Evolutionary conservation across 2,329 filamentous ascomycete species (phyloP).

Genomic region (Xylaria sp.): DNA sequence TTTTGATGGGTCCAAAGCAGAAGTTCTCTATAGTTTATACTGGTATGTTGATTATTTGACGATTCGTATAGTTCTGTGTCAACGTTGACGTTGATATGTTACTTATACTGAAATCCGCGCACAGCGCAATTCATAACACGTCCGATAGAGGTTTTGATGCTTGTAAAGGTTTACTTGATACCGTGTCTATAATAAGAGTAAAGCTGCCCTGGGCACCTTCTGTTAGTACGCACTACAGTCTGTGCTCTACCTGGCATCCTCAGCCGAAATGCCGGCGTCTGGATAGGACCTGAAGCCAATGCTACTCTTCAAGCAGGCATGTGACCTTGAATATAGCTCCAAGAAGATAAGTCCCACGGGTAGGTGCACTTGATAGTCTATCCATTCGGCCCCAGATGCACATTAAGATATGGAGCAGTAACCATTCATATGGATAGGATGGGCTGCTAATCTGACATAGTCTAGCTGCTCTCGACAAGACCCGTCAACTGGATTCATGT

Average conservation of each 20-base stretch:
- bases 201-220: background rate
- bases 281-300: background rate
- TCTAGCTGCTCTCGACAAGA: conserved; percentile 1
- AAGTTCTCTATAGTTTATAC: background rate
- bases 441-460: background rate
- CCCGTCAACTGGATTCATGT: background rate
- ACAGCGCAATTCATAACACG: background rate
- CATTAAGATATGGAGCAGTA: conserved; percentile 9
- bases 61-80: background rate
- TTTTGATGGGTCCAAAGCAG: too few relatives aligned
- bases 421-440: background rate
- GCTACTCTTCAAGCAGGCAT: conserved; percentile 3
- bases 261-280: background rate
- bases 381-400: background rate
- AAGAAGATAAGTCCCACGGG: background rate
- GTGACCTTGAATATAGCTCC: background rate
- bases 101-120: background rate
- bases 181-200: background rate
- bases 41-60: background rate
- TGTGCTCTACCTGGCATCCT: background rate
- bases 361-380: background rate
- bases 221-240: background rate
- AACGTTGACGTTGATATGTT: background rate
- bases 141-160: background rate
- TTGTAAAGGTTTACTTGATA: background rate